These are phyloP conservation scores for Populus nigra DNA, from an alignment of 345 rosid species.

Conservation along the genomic window DNA sequence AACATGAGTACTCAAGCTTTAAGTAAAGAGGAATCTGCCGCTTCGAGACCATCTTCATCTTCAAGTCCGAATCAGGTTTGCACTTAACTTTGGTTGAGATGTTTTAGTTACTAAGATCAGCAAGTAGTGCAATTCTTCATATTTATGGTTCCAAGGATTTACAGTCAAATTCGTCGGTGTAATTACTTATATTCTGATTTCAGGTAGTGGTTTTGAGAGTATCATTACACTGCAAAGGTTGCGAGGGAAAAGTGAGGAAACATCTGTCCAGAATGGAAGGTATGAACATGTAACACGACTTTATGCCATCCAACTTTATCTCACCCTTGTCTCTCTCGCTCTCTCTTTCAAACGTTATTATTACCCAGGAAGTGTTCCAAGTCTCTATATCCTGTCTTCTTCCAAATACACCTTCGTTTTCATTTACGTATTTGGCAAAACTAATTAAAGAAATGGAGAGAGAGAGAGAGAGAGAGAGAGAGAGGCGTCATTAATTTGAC, in stretches of 20 bases:
- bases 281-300: slow-evolving; percentile 8
- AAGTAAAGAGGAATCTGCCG: slow-evolving; percentile 23
- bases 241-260: slow-evolving; percentile 84
- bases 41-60: slow-evolving; percentile 32
- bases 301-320: neutral
- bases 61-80: slow-evolving; percentile 51
- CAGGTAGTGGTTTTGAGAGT: slow-evolving; percentile 88
- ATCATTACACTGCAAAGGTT: slow-evolving; percentile 89
- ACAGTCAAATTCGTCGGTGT: no score
- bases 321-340: neutral
- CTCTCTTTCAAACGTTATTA: neutral
- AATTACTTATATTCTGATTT: neutral
- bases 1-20: slow-evolving; percentile 12
- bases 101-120: neutral
- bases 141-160: neutral
- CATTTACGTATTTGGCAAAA: neutral
- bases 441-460: neutral
- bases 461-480: neutral
- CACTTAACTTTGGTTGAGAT: neutral
- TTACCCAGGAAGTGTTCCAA: neutral
- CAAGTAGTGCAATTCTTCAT: neutral
- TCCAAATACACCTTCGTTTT: neutral
- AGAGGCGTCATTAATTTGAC: neutral
- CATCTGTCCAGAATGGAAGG: slow-evolving; percentile 93
- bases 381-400: neutral